A percentile compares a stretch with the other conserved stretches of the same genome.
These are phyloP conservation scores for Russula vinacea DNA, from an alignment of 768 basidiomycete species.

Conservation along the genomic window DNA sequence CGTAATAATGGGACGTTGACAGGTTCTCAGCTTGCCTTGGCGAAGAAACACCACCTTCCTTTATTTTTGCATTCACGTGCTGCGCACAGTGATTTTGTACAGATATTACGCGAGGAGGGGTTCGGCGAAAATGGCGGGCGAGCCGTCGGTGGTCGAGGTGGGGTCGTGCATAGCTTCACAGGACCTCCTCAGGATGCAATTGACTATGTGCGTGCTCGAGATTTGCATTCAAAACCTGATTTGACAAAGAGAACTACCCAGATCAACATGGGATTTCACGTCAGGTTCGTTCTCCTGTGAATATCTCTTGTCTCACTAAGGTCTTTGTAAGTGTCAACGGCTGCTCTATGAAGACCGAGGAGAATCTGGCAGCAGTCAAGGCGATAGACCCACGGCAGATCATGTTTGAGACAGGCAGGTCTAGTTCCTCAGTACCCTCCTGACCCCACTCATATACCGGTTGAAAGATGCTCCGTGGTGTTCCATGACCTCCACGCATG, in stretches of 20 bases:
- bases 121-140: slow-evolving; percentile 56
- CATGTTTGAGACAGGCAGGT: slow-evolving; percentile 70
- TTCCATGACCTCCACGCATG: slow-evolving; percentile 62
- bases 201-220: slow-evolving; percentile 53
- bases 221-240: neutral
- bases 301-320: neutral
- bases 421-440: neutral
- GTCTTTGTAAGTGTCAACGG: slow-evolving; percentile 55
- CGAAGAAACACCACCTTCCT: slow-evolving; percentile 69
- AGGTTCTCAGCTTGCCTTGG: slow-evolving; percentile 59
- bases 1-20: neutral
- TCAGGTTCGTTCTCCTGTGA: slow-evolving; percentile 42
- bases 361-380: slow-evolving; percentile 55
- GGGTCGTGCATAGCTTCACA: slow-evolving; percentile 83
- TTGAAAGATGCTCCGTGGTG: slow-evolving; percentile 68
- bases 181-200: slow-evolving; percentile 58
- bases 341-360: slow-evolving; percentile 70
- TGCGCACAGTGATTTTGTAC: slow-evolving; percentile 68
- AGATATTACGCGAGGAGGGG: slow-evolving; percentile 61
- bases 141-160: slow-evolving; percentile 57
- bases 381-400: slow-evolving; percentile 57
- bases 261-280: slow-evolving; percentile 71
- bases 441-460: neutral
- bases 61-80: slow-evolving; percentile 79
- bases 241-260: slow-evolving; percentile 33